phyloP scores from a whole-genome alignment of 768 basidiomycete species.

The Tulasnella sp. region DNA sequence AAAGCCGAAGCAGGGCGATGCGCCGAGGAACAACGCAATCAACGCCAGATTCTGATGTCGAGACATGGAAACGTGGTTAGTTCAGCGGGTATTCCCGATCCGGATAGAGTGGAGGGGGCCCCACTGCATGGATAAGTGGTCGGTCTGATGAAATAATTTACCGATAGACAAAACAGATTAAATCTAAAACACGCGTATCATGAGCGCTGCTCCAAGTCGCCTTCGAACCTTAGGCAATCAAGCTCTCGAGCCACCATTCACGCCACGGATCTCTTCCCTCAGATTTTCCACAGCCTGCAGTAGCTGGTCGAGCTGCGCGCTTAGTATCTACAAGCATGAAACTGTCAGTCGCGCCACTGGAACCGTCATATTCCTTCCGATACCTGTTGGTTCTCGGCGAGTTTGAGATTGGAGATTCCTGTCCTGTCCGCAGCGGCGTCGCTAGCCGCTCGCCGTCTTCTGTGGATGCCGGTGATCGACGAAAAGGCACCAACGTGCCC shows the following conservation, averaged over 20 bases:
- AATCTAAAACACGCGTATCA: not conserved
- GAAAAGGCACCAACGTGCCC: not conserved
- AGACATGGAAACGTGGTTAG: not conserved
- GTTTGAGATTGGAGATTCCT: constrained; percentile 27
- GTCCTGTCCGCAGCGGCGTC: not conserved
- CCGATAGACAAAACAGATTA: not conserved
- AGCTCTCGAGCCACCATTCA: not conserved
- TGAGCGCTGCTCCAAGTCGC: not conserved
- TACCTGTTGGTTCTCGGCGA: constrained; percentile 31
- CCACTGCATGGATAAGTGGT: not conserved
- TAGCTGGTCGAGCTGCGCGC: constrained; percentile 29
- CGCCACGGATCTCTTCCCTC: constrained; percentile 18
- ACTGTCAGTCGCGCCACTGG: not conserved
- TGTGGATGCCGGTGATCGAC: not conserved
- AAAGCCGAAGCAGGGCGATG: not conserved
- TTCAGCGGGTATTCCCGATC: not conserved
- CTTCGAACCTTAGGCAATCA: not conserved
- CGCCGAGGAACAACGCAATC: not conserved
- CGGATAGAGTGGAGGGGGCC: not conserved
- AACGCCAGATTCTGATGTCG: not conserved
- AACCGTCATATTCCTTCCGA: no score
- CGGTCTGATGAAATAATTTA: not conserved
- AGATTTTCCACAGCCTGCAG: constrained; percentile 16
- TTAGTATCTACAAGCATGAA: constrained; percentile 12
- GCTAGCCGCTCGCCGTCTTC: not conserved